These are phyloP conservation scores for Uronychia setigera DNA, from an alignment of 73 alveolate genomes.

Conservation along the genomic window DNA sequence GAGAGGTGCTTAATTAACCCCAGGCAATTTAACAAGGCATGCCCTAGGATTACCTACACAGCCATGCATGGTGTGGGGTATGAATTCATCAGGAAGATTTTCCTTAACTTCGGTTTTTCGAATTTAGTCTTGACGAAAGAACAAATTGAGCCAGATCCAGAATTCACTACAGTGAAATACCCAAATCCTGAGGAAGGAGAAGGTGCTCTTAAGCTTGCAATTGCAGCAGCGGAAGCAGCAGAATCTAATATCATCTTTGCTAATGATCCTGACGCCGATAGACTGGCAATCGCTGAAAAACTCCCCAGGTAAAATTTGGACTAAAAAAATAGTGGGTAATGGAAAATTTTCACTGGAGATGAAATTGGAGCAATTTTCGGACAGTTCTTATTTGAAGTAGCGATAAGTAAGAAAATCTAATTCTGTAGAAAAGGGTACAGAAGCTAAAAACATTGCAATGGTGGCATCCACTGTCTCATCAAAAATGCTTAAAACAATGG, in stretches of 20 bases:
- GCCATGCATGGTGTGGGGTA: slow-evolving; percentile 86
- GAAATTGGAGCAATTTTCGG: slow-evolving; percentile 41
- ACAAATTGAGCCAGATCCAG: slow-evolving; percentile 67
- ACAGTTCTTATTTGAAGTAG: slow-evolving; percentile 6
- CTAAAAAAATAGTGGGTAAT: slow-evolving; percentile 23
- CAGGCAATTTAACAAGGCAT: slow-evolving; percentile 29
- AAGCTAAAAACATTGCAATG: slow-evolving; percentile 13
- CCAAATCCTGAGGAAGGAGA: slow-evolving; percentile 76
- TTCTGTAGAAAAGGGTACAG: slow-evolving; percentile 9
- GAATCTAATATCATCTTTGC: slow-evolving; percentile 51
- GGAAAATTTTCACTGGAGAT: slow-evolving; percentile 62
- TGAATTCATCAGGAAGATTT: slow-evolving; percentile 38
- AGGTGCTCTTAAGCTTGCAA: slow-evolving; percentile 69
- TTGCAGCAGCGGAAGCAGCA: slow-evolving; percentile 37
- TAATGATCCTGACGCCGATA: slow-evolving; percentile 83
- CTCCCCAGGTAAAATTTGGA: not conserved
- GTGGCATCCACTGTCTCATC: slow-evolving; percentile 44
- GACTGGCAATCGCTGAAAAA: slow-evolving; percentile 70
- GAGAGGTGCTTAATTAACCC: slow-evolving; percentile 20
- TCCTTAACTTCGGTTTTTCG: slow-evolving; percentile 56
- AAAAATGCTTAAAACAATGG: slow-evolving; percentile 34
- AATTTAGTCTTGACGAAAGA: slow-evolving; percentile 27
- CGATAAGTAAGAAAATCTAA: not conserved
- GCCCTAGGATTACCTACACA: slow-evolving; percentile 66
- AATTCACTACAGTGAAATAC: slow-evolving; percentile 70